These are phyloP conservation scores for Sugiyamaella paludigena DNA, from an alignment of 1,139 yeast species.

Conservation along the genomic window DNA sequence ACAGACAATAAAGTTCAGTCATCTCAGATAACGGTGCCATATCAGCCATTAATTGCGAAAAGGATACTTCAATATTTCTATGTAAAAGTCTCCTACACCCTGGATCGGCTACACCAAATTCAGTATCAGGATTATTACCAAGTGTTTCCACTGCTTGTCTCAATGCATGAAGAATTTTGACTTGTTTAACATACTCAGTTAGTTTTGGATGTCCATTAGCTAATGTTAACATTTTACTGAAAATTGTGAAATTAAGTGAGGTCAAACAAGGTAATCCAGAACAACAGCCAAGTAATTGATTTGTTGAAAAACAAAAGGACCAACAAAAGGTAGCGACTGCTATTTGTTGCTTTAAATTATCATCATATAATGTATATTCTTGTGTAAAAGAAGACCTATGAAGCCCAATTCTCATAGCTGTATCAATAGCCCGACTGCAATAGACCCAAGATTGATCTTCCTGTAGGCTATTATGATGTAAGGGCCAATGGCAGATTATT, in stretches of 20 bases:
- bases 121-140: slow-evolving; percentile 24
- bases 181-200: slow-evolving; percentile 19
- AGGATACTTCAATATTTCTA: slow-evolving; percentile 15
- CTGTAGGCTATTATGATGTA: slow-evolving; percentile 14
- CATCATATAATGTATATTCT: slow-evolving; percentile 13
- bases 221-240: slow-evolving; percentile 6
- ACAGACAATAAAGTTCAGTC: slow-evolving; percentile 23
- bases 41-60: slow-evolving; percentile 20
- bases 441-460: slow-evolving; percentile 24
- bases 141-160: slow-evolving; percentile 17
- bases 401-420: slow-evolving; percentile 26
- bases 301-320: slow-evolving; percentile 20
- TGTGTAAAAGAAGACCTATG: slow-evolving; percentile 19
- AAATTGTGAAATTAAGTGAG: slow-evolving; percentile 15
- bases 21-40: slow-evolving; percentile 19
- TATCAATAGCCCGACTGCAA: slow-evolving; percentile 20
- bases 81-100: slow-evolving; percentile 20
- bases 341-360: slow-evolving; percentile 11
- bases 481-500: slow-evolving; percentile 21
- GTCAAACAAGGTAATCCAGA: slow-evolving; percentile 19
- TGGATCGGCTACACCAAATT: slow-evolving; percentile 24
- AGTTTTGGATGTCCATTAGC: slow-evolving; percentile 9
- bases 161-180: slow-evolving; percentile 15
- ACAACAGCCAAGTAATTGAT: slow-evolving; percentile 18
- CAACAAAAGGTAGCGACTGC: slow-evolving; percentile 19